phyloP scores from a whole-genome alignment of 2,329 filamentous ascomycete genomes.

The Apiospora rasikravindrae region DNA sequence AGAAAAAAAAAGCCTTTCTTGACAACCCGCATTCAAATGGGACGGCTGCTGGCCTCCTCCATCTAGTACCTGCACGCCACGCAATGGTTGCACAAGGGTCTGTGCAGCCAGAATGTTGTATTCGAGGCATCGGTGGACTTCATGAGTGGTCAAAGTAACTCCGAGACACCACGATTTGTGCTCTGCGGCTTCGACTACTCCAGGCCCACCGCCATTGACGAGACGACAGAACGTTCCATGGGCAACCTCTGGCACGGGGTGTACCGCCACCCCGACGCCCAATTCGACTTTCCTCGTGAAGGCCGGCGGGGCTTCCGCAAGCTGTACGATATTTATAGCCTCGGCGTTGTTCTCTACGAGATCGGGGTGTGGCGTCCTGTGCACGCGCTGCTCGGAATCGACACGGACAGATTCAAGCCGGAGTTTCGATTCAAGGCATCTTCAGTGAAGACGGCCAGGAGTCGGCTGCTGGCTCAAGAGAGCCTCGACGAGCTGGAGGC shows the following conservation, averaged over 20 bases:
- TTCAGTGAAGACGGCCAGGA: not conserved
- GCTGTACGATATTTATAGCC: constrained; percentile 53
- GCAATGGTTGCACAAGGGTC: not conserved
- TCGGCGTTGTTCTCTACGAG: constrained; percentile 55
- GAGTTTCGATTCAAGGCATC: not conserved
- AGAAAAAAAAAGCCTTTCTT: not conserved
- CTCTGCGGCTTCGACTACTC: not conserved
- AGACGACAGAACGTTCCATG: not conserved
- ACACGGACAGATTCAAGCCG: too few relatives aligned
- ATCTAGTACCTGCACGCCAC: not conserved
- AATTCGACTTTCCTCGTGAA: not conserved
- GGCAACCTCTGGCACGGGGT: not conserved
- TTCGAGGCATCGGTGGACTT: not conserved
- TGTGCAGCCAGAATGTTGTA: not conserved
- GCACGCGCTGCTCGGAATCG: constrained; percentile 40
- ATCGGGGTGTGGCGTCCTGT: constrained; percentile 56
- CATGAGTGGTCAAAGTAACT: not conserved
- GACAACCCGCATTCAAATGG: constrained; percentile 13
- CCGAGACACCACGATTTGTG: not conserved
- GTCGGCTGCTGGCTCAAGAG: not conserved
- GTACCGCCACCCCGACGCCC: not conserved
- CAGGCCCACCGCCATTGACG: not conserved
- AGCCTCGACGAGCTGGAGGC: not conserved
- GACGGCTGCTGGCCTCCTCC: constrained; percentile 18
- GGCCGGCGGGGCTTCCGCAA: constrained; percentile 34